Base-by-base conservation (phyloP, 2,329 filamentous ascomycete genomes). In the Pleoardoris graminearum region DNA sequence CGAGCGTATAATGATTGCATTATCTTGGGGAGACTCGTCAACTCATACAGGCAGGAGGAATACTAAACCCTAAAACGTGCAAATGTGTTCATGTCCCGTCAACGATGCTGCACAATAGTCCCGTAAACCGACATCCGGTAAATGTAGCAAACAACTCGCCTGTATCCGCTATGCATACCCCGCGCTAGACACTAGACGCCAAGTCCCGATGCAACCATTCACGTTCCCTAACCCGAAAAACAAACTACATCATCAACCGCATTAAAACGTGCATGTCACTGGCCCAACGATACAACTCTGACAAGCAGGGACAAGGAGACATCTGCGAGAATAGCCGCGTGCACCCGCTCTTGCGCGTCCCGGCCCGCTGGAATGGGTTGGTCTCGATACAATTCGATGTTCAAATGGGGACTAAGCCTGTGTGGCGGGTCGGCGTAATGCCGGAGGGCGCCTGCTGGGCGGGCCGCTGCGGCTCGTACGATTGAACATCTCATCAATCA, bases 401-500 rank as follows among this genome's bases (percentile, higher is more conserved):
- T 21, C 14, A 25, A 46, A 33, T 33, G 30, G 30, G 30, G 3
- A 27, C 46, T 53, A 59, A 8, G 49, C 39, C 22, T 60, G 54
- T 39, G 50, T 48, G 17, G 60, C 59, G 33, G 57, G 59, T 38
- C 62, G 61, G 38, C 63, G 68, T 51, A 60, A 62, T 48, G 66
- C 59, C 37, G 67, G 62, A 17, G 63, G 55, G 36, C 61, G 67
- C 55, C 62, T 70, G 48, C 55, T 67, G 30, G 63, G 59, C 43
- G 50, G 43, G 25, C 55, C 61, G 29, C 46, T 54, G 29, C 61
- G 59, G 23, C 52, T 61, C 42, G 61, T 66, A 22, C 84, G 80
- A 66, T 83, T 79, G 69, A 88, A 85, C 56, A 87, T 80, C 57
- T 85, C 83, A 69, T 85, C 81, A 59, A 88, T 82, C 55, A 88